A percentile compares a stretch with the other conserved stretches of the same genome.
phyloP scores from a whole-genome alignment of 441 rosid species.

The Arabidopsis lyrata region DNA sequence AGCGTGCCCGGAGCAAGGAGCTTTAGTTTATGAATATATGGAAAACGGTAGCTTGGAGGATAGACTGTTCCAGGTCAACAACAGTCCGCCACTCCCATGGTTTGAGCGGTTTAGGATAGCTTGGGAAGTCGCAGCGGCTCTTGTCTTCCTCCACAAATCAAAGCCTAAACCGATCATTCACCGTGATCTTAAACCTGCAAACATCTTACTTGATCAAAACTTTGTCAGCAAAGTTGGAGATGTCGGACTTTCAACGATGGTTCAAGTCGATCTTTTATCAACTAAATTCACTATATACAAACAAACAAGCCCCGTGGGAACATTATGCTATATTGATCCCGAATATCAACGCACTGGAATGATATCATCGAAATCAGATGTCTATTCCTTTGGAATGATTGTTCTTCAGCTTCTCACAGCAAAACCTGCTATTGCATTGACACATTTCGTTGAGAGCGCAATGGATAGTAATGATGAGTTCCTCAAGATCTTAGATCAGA shows the following conservation, averaged over 20 bases:
- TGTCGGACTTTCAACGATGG: conserved; percentile 83
- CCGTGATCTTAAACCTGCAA: conserved; percentile 93
- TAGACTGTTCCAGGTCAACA: conserved; percentile 58
- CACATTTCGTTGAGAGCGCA: conserved; percentile 73
- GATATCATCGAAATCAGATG: conserved; percentile 82
- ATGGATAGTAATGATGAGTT: conserved; percentile 50
- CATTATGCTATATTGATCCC: conserved; percentile 85
- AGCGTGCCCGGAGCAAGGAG: conserved; percentile 87
- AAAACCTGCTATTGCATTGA: conserved; percentile 79
- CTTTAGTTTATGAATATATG: conserved; percentile 69
- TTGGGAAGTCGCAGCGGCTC: conserved; percentile 94
- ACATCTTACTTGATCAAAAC: conserved; percentile 87
- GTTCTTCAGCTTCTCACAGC: conserved; percentile 84
- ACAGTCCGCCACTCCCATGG: conserved; percentile 84
- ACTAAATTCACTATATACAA: conserved; percentile 49
- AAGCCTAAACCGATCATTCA: conserved; percentile 86
- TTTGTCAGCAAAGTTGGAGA: conserved; percentile 90
- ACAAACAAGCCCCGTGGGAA: conserved; percentile 82
- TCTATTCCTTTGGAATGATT: conserved; percentile 89
- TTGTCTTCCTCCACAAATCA: conserved; percentile 79
- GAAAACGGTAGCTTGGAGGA: conserved; percentile 49
- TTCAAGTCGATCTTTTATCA: conserved; percentile 52
- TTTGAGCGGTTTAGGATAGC: conserved; percentile 83
- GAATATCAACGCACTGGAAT: conserved; percentile 90
- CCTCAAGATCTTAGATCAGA: conserved; percentile 64